Base-by-base conservation (phyloP, 176 grass and related monocot genomes). In the Bromus sterilis region DNA sequence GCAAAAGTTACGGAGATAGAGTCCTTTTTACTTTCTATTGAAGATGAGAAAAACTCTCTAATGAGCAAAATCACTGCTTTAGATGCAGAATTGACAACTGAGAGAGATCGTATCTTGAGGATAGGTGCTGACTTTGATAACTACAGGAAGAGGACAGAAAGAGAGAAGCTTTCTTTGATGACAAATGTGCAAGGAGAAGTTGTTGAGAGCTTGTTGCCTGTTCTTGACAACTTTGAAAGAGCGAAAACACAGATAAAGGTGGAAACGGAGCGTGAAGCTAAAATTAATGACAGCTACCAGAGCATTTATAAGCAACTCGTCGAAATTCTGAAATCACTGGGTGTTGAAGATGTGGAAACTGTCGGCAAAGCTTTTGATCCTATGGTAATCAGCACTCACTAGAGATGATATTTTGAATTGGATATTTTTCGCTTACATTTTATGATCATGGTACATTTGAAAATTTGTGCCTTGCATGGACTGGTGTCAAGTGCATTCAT, bases 81-180 rank as follows among this genome's bases (percentile, higher is more conserved):
- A 67, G 83, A 85, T 79, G 81, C 76, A 46, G 96, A 95, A 56
- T 85, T 93, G 24, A 34, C 87, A 79, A 84, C 48, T 65, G 93
- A 98, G 84, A 86, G 66, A 30, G 96, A 93, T 25, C 93, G 93
- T 61, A 82, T 95, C 64, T 81, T 91, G 69, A 91, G 90, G 68
- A 98, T 98, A 86, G 88, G 93, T 84, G 93, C 93, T 0, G 96
- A 98, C 66, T 98, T 98, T 28, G 96, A 98, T 81, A 95, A 98
- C 65, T 98, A 91, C 66, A 93, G 96, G 83, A 98, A 98, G 71
- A 91, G 96, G 76, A 93, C 93, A 51, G 90, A 98, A 66, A 93
- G 84, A 73, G 93, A 98, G 65, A 98, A 81, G 77, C 74, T 95
- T 81, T 93, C 89, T 77, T 80, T 98, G 88, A 98, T 98, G 89